Evolutionary conservation across 805 yeast genomes (phyloP).

Genomic region (Yarrowia osloensis): DNA sequence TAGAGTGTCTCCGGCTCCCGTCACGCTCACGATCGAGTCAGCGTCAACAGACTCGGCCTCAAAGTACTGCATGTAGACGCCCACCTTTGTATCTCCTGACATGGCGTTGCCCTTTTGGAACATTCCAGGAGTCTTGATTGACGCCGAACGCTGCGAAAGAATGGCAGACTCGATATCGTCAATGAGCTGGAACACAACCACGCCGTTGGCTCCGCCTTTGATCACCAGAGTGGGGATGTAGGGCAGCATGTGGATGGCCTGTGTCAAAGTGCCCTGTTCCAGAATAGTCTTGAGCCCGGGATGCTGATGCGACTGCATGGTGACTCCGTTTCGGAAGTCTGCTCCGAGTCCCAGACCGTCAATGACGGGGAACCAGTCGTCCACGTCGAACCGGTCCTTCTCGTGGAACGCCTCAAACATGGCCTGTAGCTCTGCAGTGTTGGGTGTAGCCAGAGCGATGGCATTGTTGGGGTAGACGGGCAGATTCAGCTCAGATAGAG

Average conservation of each 20-base stretch:
- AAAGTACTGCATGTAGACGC: slow-evolving; percentile 66
- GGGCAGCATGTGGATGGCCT: slow-evolving; percentile 72
- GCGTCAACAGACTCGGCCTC: slow-evolving; percentile 47
- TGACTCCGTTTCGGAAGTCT: slow-evolving; percentile 51
- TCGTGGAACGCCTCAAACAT: slow-evolving; percentile 54
- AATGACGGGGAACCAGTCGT: slow-evolving; percentile 72
- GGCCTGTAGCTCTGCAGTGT: slow-evolving; percentile 58
- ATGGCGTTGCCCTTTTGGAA: slow-evolving; percentile 19
- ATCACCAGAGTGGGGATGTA: slow-evolving; percentile 65
- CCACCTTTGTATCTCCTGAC: slow-evolving; percentile 41
- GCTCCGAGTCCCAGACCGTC: slow-evolving; percentile 59
- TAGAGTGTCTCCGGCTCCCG: slow-evolving; percentile 88
- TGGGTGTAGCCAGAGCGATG: slow-evolving; percentile 63
- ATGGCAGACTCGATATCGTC: slow-evolving; percentile 33
- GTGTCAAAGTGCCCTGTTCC: slow-evolving; percentile 54
- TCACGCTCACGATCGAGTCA: slow-evolving; percentile 58
- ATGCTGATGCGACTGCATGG: slow-evolving; percentile 38
- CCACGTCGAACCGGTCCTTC: slow-evolving; percentile 53
- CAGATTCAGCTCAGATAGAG: slow-evolving; percentile 45
- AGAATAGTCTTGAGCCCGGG: slow-evolving; percentile 40
- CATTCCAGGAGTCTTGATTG: neutral
- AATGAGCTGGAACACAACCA: slow-evolving; percentile 48
- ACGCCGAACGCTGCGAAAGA: slow-evolving; percentile 33
- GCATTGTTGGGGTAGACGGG: slow-evolving; percentile 50
- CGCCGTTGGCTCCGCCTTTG: slow-evolving; percentile 69